phyloP scores from a whole-genome alignment of 2,329 filamentous ascomycete genomes.

The Neonectria neomacrospora region DNA sequence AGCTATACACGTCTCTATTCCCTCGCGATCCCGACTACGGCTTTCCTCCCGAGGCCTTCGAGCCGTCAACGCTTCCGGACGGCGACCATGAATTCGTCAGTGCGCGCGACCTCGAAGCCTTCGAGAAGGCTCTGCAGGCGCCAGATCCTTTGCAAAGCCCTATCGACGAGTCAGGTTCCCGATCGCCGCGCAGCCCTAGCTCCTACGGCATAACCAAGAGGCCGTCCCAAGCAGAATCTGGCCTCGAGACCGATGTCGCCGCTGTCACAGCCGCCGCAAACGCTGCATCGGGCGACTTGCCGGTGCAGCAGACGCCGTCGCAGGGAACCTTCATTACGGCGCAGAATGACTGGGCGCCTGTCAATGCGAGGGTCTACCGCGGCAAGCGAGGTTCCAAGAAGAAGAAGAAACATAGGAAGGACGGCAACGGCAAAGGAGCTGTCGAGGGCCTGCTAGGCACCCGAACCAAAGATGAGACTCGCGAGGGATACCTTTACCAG shows the following conservation, averaged over 20 bases:
- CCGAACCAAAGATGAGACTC: slow-evolving; percentile 86
- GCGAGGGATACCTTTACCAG: slow-evolving; percentile 91
- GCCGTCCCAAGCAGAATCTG: slow-evolving; percentile 48
- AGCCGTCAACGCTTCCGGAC: slow-evolving; percentile 79
- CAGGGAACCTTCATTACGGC: slow-evolving; percentile 79
- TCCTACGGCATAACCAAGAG: slow-evolving; percentile 58
- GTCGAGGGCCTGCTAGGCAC: slow-evolving; percentile 59
- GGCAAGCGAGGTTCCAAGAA: slow-evolving; percentile 52
- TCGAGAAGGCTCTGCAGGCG: slow-evolving; percentile 83
- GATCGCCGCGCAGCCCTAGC: slow-evolving; percentile 54
- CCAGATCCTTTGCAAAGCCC: slow-evolving; percentile 78
- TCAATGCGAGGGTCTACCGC: slow-evolving; percentile 74
- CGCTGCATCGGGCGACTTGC: slow-evolving; percentile 52
- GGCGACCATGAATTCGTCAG: slow-evolving; percentile 80
- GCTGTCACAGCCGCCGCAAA: slow-evolving; percentile 54
- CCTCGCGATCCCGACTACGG: slow-evolving; percentile 58
- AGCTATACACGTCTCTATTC: slow-evolving; percentile 40
- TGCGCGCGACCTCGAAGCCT: slow-evolving; percentile 78
- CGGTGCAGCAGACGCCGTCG: slow-evolving; percentile 38
- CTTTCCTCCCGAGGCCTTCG: slow-evolving; percentile 72
- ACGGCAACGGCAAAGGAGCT: slow-evolving; percentile 51
- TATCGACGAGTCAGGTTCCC: slow-evolving; percentile 61
- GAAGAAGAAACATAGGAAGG: slow-evolving; percentile 45
- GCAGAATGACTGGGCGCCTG: slow-evolving; percentile 94
- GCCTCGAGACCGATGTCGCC: slow-evolving; percentile 48